Conservation (phyloP, 805 yeast genomes). For the Candida arabinofermentans region DNA sequence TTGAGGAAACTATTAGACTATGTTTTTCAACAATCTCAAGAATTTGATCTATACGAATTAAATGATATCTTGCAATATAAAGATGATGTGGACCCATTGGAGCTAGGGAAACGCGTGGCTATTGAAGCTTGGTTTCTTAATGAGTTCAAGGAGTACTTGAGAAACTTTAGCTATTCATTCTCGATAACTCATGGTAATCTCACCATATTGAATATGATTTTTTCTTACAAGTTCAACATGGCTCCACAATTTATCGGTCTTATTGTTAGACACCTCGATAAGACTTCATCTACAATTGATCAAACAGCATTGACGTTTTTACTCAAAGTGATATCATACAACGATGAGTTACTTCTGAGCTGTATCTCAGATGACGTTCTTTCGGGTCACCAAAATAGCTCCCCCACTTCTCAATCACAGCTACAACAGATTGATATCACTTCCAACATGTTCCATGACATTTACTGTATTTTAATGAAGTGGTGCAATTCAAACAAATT, state of each 20-base stretch:
- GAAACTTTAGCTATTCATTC: neutral
- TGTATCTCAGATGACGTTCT: neutral
- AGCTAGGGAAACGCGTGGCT: conserved; percentile 11
- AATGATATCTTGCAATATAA: conserved; percentile 8
- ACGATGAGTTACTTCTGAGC: conserved; percentile 7
- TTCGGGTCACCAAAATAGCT: neutral
- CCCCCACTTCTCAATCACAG: neutral
- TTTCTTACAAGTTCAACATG: conserved; percentile 12
- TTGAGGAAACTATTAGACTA: conserved; percentile 5
- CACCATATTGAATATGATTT: conserved; percentile 15
- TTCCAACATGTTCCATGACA: conserved; percentile 13
- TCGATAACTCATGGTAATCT: conserved; percentile 6
- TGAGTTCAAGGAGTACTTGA: conserved; percentile 3
- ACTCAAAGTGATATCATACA: conserved; percentile 18
- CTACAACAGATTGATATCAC: conserved; percentile 3
- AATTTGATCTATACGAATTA: conserved; percentile 7
- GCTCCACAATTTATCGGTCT: conserved; percentile 16
- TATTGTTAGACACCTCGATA: conserved; percentile 13
- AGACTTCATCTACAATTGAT: conserved; percentile 4
- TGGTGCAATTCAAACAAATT: conserved; percentile 19
- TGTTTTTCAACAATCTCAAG: neutral
- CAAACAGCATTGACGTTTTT: conserved; percentile 12
- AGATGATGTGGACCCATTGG: conserved; percentile 10
- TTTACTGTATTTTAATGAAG: conserved; percentile 9
- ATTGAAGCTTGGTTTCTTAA: conserved; percentile 10